These are phyloP conservation scores for Cryptosporidium ubiquitum DNA, from an alignment of 169 alveolate species.

Conservation along the genomic window DNA sequence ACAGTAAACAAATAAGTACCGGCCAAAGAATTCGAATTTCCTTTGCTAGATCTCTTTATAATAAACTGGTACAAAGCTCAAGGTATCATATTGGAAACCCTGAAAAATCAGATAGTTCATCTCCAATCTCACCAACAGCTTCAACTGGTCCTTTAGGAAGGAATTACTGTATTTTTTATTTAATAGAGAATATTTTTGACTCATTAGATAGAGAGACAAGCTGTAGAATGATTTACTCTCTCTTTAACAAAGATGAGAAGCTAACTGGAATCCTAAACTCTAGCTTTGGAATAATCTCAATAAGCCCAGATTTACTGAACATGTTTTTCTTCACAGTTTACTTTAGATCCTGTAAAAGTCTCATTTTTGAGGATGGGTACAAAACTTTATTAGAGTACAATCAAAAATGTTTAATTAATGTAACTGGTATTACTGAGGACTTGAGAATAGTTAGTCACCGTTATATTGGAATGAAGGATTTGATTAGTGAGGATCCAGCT, in stretches of 20 bases:
- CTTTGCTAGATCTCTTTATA: constrained; percentile 50
- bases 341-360: background rate
- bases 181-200: constrained; percentile 47
- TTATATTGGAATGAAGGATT: background rate
- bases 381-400: background rate
- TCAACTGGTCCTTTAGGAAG: background rate
- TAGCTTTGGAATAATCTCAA: constrained; percentile 37
- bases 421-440: background rate
- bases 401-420: background rate
- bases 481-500: background rate
- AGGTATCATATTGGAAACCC: background rate
- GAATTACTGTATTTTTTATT: constrained; percentile 8
- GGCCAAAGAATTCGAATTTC: constrained; percentile 64
- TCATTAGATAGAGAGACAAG: constrained; percentile 25
- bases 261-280: constrained; percentile 1
- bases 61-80: background rate
- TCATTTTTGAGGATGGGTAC: background rate
- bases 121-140: background rate
- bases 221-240: background rate
- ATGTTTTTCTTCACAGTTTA: constrained; percentile 28
- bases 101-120: background rate
- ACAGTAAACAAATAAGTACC: constrained; percentile 42
- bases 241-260: constrained; percentile 10
- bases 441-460: background rate
- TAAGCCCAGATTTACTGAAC: constrained; percentile 6